These are phyloP conservation scores for Glutinoglossum americanum DNA, from an alignment of 495 filamentous ascomycete genomes.

Conservation along the genomic window DNA sequence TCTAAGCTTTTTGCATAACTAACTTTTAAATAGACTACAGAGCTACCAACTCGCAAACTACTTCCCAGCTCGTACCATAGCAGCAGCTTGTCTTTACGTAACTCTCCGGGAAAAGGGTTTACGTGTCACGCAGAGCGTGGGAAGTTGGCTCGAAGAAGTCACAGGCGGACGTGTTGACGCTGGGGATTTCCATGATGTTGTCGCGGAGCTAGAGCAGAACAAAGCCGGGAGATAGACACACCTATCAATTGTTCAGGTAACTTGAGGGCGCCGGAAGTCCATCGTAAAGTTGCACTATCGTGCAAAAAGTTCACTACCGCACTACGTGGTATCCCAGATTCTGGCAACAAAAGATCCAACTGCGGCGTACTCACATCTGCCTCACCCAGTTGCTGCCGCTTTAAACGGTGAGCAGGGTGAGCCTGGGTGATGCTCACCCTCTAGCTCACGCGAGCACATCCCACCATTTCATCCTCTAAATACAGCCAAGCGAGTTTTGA, in stretches of 20 bases:
- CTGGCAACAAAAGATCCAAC: no score
- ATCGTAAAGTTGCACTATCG: no score
- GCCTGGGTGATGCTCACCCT: no score
- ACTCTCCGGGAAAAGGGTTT: constrained; percentile 15
- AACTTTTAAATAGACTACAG: constrained; percentile 8
- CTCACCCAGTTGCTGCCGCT: not conserved
- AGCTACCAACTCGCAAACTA: constrained; percentile 17
- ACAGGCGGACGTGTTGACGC: constrained; percentile 1
- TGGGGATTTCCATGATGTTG: not conserved
- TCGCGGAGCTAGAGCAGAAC: not conserved
- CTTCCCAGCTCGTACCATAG: constrained; percentile 20
- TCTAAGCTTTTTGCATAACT: not conserved
- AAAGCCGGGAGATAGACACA: not conserved
- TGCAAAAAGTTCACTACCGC: no score
- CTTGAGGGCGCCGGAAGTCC: not conserved
- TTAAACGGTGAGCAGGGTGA: no score
- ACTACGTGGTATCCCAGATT: no score
- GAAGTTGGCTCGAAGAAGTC: constrained; percentile 1
- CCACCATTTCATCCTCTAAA: not conserved
- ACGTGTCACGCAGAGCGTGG: not conserved
- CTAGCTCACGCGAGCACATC: not conserved
- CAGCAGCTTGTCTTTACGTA: constrained; percentile 17
- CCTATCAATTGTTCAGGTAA: no score
- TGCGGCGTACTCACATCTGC: no score
- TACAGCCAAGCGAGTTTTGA: not conserved